Base-by-base conservation (phyloP, 306 rosid genomes). In the Cicer judaicum region DNA sequence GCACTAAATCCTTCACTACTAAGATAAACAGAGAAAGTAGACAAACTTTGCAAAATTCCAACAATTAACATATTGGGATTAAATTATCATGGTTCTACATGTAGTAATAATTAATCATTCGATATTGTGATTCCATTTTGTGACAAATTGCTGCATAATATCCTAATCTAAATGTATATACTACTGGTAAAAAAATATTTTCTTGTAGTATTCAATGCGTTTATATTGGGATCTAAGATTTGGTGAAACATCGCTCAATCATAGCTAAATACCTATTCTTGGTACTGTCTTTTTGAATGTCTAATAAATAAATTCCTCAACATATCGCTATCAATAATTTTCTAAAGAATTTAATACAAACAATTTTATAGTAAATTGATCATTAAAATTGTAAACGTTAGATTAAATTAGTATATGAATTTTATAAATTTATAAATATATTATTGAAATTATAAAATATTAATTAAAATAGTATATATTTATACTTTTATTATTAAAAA, bases 181-280 rank as follows among this genome's bases (percentile, higher is more conserved):
- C 38, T 56, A 56, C 24, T 24, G 29, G 15, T 12, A 59, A 29
- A 59, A 29, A 14, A 60, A 60, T 29, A 16, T 34, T 60, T n/a
- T 60, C 41, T 60, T 60, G 65, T 13, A 60, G 6, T 29, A 34
- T 11, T 34, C 43, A 29, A 29, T 29, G 34, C 34, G 12, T 34
- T 60, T 68, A 69, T 50, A 15, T 50, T 21, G 42, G 50, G 15
- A 47, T 57, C 61, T 44, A 76, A 29, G 75, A 41, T 70, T 78
- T 61, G 77, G 72, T 71, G 78, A 71, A 63, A 63, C 19, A 78
- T 48, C 64, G 49, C 1, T 8, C 68, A 6, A 15, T 48, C 68
- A 52, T 65, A 55, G 56, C 39, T 24, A 39, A 40, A 72, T 16
- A 41, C 66, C 59, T 73, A 16, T 38, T 11, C 36, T 62, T 38